These are phyloP conservation scores for Periconia sp. DNA, from an alignment of 2,329 filamentous ascomycete genomes.

Conservation along the genomic window DNA sequence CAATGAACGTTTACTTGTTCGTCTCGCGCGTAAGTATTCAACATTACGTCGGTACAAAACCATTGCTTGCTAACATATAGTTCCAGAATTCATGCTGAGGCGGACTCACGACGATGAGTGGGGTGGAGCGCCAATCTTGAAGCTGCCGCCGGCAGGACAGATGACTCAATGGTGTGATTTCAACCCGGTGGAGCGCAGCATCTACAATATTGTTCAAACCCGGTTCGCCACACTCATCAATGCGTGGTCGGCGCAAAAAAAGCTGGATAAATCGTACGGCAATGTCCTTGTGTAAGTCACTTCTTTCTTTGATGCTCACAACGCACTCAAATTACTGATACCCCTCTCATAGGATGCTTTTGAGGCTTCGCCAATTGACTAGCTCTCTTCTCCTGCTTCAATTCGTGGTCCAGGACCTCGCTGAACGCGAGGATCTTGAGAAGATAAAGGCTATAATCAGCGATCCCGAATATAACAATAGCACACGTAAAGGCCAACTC, in stretches of 20 bases:
- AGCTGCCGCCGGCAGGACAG: slow-evolving; percentile 54
- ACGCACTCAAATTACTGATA: background rate
- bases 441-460: slow-evolving; percentile 41
- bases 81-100: slow-evolving; percentile 53
- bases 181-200: slow-evolving; percentile 53
- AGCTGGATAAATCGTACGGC: slow-evolving; percentile 37
- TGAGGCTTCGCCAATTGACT: slow-evolving; percentile 55
- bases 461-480: slow-evolving; percentile 16
- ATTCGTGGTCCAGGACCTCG: slow-evolving; percentile 46
- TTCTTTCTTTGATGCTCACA: background rate
- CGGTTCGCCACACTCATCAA: slow-evolving; percentile 50
- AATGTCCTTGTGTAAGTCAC: slow-evolving; percentile 43
- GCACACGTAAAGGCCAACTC: slow-evolving; percentile 8
- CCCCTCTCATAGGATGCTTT: slow-evolving; percentile 42
- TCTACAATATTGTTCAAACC: slow-evolving; percentile 56
- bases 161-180: slow-evolving; percentile 50
- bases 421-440: slow-evolving; percentile 50
- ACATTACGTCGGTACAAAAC: slow-evolving; percentile 1
- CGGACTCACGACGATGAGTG: slow-evolving; percentile 57
- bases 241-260: slow-evolving; percentile 18
- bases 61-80: background rate
- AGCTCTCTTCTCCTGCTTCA: slow-evolving; percentile 54
- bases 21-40: slow-evolving; percentile 25
- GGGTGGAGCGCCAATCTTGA: slow-evolving; percentile 57
- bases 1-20: slow-evolving; percentile 38